Evolutionary conservation across 192 early-diverging fungal genomes (phyloP), one percentile per base, ranked within the genome.

Genomic region (Powellomyces hirtus): DNA sequence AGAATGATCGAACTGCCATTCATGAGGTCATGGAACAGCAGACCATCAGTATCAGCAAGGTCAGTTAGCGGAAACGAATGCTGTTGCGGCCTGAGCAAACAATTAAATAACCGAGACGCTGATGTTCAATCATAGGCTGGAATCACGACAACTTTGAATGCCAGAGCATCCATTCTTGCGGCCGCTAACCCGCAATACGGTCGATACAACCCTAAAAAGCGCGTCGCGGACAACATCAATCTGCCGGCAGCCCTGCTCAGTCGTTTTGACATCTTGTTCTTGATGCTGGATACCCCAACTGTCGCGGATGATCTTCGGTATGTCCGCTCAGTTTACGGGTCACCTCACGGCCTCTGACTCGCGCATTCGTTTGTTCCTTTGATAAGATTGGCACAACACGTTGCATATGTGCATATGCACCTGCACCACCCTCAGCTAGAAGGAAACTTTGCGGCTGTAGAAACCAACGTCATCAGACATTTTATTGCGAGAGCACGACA

Each of bases 11-110:
- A 61, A 95, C 95, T 7, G 95, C 95, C 27, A 96, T 99, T 74
- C 97, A 98, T 74, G 97, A 99, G 79, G 97, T 98, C 11, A 99
- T 99, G 97, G 97, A 99, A 88, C 97, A 99, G 72, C 97, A 99
- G 80, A 99, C 95, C 1, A 96, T 99, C 72, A 92, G 89, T 64
- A 96, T 99, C 55, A 88, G 89, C 74, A 98, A 98, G 81, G 74
- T 71, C 14, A 27, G 68, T 56, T n/a, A 10, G n/a, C n/a, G n/a
- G n/a, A n/a, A n/a, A n/a, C n/a, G n/a, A n/a, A n/a, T n/a, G n/a
- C n/a, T n/a, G n/a, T n/a, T n/a, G n/a, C n/a, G n/a, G 42, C 42
- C 11, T 44, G 11, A n/a, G 11, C 10, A 13, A 13, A 13, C 42
- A 44, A n/a, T 31, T 6, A n/a, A n/a, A 31, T 24, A 18, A 38